phyloP scores from a whole-genome alignment of 2,329 filamentous ascomycete genomes.

The Talaromyces sp. region DNA sequence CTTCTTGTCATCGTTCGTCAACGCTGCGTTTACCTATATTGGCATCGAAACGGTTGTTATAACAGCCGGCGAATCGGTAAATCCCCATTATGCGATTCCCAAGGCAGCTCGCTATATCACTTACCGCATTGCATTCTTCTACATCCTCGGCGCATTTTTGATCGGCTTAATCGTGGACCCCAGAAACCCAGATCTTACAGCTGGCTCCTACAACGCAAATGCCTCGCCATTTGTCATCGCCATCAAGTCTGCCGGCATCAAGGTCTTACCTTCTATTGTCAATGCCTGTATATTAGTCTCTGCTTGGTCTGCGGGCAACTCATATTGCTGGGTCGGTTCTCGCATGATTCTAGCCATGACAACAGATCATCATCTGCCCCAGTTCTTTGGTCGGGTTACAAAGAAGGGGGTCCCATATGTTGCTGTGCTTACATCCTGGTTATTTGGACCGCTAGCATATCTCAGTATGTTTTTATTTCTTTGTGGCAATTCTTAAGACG shows the following conservation, averaged over 20 bases:
- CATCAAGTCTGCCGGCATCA: conserved; percentile 37
- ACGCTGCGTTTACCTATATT: conserved; percentile 45
- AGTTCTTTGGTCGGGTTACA: conserved; percentile 57
- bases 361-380: conserved; percentile 61
- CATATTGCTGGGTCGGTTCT: conserved; percentile 56
- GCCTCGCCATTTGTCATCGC: conserved; percentile 42
- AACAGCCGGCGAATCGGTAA: conserved; percentile 44
- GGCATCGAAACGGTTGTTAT: conserved; percentile 46
- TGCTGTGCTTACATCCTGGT: conserved; percentile 58
- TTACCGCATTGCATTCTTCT: conserved; percentile 44
- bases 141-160: conserved; percentile 34
- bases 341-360: conserved; percentile 64
- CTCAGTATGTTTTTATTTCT: conserved; percentile 31
- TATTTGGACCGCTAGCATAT: conserved; percentile 48
- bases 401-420: conserved; percentile 60
- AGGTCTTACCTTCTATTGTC: conserved; percentile 36
- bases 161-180: conserved; percentile 37
- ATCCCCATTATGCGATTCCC: conserved; percentile 45
- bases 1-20: conserved; percentile 44
- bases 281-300: conserved; percentile 41
- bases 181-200: conserved; percentile 20
- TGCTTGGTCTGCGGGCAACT: conserved; percentile 48
- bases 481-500: too few relatives aligned
- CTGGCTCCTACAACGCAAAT: conserved; percentile 31
- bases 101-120: conserved; percentile 46